Conservation (phyloP, 1,284 basidiomycete genomes). For the Ganoderma sp. region DNA sequence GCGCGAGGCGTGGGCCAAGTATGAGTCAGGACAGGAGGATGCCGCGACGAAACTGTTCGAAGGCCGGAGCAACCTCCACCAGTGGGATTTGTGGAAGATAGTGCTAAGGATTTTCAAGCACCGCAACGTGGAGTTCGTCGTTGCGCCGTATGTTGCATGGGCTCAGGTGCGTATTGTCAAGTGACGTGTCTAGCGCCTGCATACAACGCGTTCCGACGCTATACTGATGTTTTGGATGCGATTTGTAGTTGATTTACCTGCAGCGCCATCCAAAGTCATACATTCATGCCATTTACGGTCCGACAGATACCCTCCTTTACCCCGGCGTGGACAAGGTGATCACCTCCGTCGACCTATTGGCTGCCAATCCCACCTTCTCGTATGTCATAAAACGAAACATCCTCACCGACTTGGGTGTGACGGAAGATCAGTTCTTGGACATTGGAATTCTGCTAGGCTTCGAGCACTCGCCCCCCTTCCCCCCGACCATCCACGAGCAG, state of each 20-base stretch:
- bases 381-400: constrained; percentile 86
- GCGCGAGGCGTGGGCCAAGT: constrained; percentile 87
- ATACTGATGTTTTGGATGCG: constrained; percentile 18
- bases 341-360: constrained; percentile 80
- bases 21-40: constrained; percentile 89
- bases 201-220: constrained; percentile 10
- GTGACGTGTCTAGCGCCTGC: constrained; percentile 32
- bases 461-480: constrained; percentile 87
- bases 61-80: constrained; percentile 65
- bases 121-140: constrained; percentile 93
- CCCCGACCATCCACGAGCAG: constrained; percentile 80
- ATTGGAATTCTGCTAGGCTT: constrained; percentile 91
- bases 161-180: constrained; percentile 74
- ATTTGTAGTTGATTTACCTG: constrained; percentile 84
- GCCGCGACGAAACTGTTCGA: constrained; percentile 86
- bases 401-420: constrained; percentile 77
- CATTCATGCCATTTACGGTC: constrained; percentile 93
- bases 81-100: constrained; percentile 92
- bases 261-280: constrained; percentile 93
- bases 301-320: constrained; percentile 90
- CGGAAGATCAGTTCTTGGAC: constrained; percentile 94
- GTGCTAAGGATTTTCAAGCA: constrained; percentile 94
- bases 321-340: constrained; percentile 92
- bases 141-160: constrained; percentile 94
- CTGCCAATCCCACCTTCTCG: constrained; percentile 74